These are phyloP conservation scores for Atkinsonella hypoxylon DNA, from an alignment of 2,329 filamentous ascomycete genomes.

Conservation along the genomic window DNA sequence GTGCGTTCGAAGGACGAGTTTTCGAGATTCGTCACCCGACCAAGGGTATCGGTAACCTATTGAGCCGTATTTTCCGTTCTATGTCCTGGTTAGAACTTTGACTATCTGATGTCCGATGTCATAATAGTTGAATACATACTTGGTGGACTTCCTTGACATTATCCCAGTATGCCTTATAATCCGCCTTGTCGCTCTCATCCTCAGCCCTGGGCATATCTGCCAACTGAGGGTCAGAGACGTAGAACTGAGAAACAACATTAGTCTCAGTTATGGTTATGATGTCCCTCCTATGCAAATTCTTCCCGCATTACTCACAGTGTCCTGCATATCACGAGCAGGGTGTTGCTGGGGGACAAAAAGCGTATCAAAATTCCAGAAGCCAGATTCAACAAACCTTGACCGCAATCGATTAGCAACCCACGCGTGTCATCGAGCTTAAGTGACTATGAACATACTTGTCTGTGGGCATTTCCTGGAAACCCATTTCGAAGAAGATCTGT, in stretches of 20 bases:
- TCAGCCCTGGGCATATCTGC: constrained; percentile 50
- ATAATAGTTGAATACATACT: neutral
- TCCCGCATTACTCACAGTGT: constrained; percentile 41
- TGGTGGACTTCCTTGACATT: constrained; percentile 82
- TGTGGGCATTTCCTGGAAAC: constrained; percentile 96
- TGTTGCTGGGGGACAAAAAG: constrained; percentile 95
- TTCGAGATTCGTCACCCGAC: constrained; percentile 74
- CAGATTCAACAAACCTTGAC: constrained; percentile 67
- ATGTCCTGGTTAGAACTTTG: neutral
- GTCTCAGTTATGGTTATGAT: neutral
- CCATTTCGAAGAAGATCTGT: constrained; percentile 98
- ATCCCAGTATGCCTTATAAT: constrained; percentile 81
- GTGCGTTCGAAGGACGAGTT: constrained; percentile 83
- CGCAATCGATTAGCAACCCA: neutral
- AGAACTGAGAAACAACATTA: constrained; percentile 42
- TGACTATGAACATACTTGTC: constrained; percentile 36
- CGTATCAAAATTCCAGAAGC: constrained; percentile 97
- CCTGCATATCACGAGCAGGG: constrained; percentile 90
- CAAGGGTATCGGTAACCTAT: constrained; percentile 96
- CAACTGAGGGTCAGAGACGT: constrained; percentile 76
- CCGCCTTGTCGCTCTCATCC: constrained; percentile 40
- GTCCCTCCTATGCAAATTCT: neutral
- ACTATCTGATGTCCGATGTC: neutral
- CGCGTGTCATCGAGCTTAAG: too few species aligned
- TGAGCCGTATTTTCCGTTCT: constrained; percentile 78